Conservation (phyloP, 2,329 filamentous ascomycete species). For the Verticillium nubilum region DNA sequence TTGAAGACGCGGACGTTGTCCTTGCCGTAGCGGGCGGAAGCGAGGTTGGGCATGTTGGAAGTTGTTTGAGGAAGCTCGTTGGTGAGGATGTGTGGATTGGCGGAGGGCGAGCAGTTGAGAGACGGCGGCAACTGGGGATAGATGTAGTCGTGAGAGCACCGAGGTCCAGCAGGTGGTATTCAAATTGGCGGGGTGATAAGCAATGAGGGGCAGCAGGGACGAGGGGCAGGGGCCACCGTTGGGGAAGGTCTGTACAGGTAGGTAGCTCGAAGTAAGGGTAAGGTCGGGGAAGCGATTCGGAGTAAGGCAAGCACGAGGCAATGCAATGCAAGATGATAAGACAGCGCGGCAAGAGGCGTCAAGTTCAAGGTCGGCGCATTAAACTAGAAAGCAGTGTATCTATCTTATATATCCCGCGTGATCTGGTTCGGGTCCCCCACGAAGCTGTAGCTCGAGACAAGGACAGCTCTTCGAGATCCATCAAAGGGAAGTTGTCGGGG, state of each 20-base stretch:
- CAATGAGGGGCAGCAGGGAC: background rate
- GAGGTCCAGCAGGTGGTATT: background rate
- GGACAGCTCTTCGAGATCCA: background rate
- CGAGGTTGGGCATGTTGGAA: conserved; percentile 45
- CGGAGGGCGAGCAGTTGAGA: background rate
- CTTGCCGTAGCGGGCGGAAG: conserved; percentile 77
- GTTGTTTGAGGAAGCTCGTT: background rate
- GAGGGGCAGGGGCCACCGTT: background rate
- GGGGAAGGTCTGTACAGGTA: background rate
- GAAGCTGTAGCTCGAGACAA: background rate
- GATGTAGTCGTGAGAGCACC: background rate
- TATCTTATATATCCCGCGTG: background rate
- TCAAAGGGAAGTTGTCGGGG: background rate
- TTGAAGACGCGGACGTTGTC: conserved; percentile 99
- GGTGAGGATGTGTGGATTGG: too few relatives aligned
- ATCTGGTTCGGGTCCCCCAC: background rate
- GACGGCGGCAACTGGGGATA: background rate
- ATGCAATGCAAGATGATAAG: background rate
- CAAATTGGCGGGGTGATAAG: background rate
- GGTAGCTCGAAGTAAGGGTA: background rate
- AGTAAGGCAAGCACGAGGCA: background rate
- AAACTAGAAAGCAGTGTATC: background rate
- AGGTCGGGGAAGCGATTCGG: background rate
- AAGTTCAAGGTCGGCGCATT: background rate
- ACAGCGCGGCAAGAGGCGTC: background rate